Conservation (phyloP, 768 basidiomycete species). For the Tylopilus vinaceipallidus region DNA sequence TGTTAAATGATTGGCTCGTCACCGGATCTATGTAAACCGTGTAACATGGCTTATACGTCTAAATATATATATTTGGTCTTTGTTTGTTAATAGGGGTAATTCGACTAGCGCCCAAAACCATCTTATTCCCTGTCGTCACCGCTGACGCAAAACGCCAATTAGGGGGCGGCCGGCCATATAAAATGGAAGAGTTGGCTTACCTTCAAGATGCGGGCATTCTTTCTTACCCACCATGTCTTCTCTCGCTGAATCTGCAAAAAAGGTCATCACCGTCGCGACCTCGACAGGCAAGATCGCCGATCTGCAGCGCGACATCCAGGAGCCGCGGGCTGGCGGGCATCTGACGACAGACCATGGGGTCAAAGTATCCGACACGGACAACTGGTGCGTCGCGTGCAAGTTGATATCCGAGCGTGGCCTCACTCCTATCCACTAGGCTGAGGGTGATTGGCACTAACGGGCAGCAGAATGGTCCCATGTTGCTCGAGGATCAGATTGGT, state of each 20-base stretch:
- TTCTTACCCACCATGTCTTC: slow-evolving; percentile 12
- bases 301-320: slow-evolving; percentile 27
- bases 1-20: slow-evolving; percentile 4
- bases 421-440: slow-evolving; percentile 42
- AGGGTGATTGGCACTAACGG: slow-evolving; percentile 44
- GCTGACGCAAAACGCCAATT: slow-evolving; percentile 19
- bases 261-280: slow-evolving; percentile 5
- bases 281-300: slow-evolving; percentile 23
- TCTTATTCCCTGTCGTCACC: slow-evolving; percentile 10
- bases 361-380: slow-evolving; percentile 59
- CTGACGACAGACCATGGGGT: slow-evolving; percentile 66
- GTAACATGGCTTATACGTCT: slow-evolving; percentile 14
- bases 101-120: not conserved
- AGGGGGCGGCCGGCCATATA: slow-evolving; percentile 15
- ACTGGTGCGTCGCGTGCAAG: slow-evolving; percentile 42
- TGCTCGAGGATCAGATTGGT: slow-evolving; percentile 76
- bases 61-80: too few species aligned
- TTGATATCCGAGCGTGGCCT: slow-evolving; percentile 1
- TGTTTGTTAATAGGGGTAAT: slow-evolving; percentile 5
- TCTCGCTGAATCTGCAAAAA: slow-evolving; percentile 14
- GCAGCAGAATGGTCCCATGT: slow-evolving; percentile 56
- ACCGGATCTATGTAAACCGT: not conserved
- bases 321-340: slow-evolving; percentile 6
- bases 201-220: not conserved
- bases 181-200: not conserved